Evolutionary conservation across 2,329 filamentous ascomycete genomes (phyloP), one percentile per base, ranked within the genome.

Genomic region (Aspergillus unguis): DNA sequence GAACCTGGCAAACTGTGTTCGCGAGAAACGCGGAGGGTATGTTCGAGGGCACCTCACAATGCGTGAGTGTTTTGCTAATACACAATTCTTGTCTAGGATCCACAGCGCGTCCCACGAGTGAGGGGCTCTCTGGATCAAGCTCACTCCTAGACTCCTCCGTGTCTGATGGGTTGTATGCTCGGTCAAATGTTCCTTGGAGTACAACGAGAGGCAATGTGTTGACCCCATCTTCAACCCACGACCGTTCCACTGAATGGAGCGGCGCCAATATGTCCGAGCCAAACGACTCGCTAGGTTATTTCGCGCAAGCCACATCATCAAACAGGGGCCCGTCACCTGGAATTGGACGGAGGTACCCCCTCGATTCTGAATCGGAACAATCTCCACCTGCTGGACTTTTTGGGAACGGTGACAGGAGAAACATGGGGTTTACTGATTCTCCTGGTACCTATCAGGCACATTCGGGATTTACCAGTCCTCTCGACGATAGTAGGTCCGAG

Each of bases 121-220:
- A 82, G 59, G 78, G 75, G 50, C 83, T 85, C 63, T 85, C 83
- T 3, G 87, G 87, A 44, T 89, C 87, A 5, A 80, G 84, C 55
- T 87, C 86, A 53, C 76, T 91, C 36, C 78, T 88, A 54, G 79
- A 83, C 41, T 82, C 84, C 38, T 88, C 87, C 7, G 85, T 90
- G 63, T 81, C 82, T 17, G 85, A 88, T 60, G 75, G 78, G 43
- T 88, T 85, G 84, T 69, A 63, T 54, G 71, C 70, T 47, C 75
- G 75, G 42, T 72, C 76, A 47, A 77, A 74, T 57, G 73, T 78
- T 35, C 79, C 81, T 11, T 90, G 87, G 87, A 80, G 78, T 36
- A 72, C 73, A 41, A 77, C 79, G 7, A 69, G 65, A 25, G 69
- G 70, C 45, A 70, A 68, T 33, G 77, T 77, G 52, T 68, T 72